Conservation (phyloP, 768 basidiomycete genomes). For the Lentinula sp. region DNA sequence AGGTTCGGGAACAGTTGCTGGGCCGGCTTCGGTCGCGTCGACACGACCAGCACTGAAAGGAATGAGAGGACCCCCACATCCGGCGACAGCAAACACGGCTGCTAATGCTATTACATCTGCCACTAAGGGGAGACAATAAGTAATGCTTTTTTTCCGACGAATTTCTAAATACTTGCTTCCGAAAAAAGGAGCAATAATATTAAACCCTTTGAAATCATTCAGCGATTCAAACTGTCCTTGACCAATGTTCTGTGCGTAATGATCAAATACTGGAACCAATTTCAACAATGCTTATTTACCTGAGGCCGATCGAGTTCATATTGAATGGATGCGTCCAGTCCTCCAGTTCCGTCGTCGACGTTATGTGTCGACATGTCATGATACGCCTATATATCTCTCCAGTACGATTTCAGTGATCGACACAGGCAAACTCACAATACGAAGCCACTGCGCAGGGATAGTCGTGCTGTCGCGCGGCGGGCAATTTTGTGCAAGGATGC, state of each 20-base stretch:
- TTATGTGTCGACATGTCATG: conserved; percentile 47
- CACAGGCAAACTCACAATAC: conserved; percentile 21
- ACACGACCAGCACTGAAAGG: conserved; percentile 35
- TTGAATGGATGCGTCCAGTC: conserved; percentile 42
- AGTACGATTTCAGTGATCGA: not conserved
- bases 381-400: conserved; percentile 25
- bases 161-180: conserved; percentile 27
- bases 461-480: conserved; percentile 20
- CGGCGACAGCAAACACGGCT: conserved; percentile 26
- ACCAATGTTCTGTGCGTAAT: conserved; percentile 34
- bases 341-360: conserved; percentile 36
- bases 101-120: conserved; percentile 39
- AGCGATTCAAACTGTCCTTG: conserved; percentile 37
- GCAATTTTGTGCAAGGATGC: conserved; percentile 17
- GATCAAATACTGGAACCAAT: not conserved
- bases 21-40: conserved; percentile 33
- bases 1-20: conserved; percentile 36
- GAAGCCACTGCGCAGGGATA: conserved; percentile 34
- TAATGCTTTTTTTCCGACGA: not conserved
- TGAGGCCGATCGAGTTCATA: conserved; percentile 39
- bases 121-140: conserved; percentile 19
- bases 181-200: conserved; percentile 31
- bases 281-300: conserved; percentile 19
- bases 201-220: conserved; percentile 34
- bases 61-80: conserved; percentile 43